Evolutionary conservation across 192 early-diverging fungal species (phyloP).

Genomic region (Chytriomyces hyalinus): DNA sequence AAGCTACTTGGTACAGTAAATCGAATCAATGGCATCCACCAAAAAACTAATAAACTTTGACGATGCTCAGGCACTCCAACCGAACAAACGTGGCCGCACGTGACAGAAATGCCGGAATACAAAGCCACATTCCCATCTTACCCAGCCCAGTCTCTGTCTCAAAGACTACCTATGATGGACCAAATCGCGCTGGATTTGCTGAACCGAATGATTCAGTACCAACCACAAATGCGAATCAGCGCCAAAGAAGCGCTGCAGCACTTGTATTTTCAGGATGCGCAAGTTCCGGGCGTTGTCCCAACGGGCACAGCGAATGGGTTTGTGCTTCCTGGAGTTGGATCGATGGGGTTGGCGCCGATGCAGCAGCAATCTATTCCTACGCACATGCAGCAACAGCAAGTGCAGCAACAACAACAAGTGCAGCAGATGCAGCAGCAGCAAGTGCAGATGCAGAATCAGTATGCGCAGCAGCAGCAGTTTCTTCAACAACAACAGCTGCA

Average conservation of each 20-base stretch:
- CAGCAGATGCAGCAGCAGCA: too few species aligned
- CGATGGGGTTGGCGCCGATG: constrained; percentile 15
- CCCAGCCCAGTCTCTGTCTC: constrained; percentile 70
- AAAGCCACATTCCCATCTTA: constrained; percentile 77
- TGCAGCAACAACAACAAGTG: constrained; percentile 27
- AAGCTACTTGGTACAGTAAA: constrained; percentile 68
- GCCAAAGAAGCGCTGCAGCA: constrained; percentile 76
- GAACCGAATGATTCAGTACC: constrained; percentile 74
- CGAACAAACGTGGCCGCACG: constrained; percentile 82
- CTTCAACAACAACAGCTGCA: constrained; percentile 17
- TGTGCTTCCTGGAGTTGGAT: neutral
- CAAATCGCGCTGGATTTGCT: constrained; percentile 74
- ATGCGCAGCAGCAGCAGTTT: neutral
- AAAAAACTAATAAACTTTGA: neutral
- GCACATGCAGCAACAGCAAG: constrained; percentile 52
- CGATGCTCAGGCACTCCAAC: constrained; percentile 60
- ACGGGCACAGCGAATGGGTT: neutral
- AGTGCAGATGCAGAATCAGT: constrained; percentile 2
- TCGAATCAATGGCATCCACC: too few species aligned
- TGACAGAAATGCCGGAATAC: constrained; percentile 88
- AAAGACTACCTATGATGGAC: constrained; percentile 83
- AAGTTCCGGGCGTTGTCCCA: neutral
- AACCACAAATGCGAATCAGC: constrained; percentile 77
- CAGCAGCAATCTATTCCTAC: constrained; percentile 77
- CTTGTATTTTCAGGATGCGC: constrained; percentile 68